Base-by-base conservation (phyloP, 768 basidiomycete species). In the Hygrocybe coccinea region DNA sequence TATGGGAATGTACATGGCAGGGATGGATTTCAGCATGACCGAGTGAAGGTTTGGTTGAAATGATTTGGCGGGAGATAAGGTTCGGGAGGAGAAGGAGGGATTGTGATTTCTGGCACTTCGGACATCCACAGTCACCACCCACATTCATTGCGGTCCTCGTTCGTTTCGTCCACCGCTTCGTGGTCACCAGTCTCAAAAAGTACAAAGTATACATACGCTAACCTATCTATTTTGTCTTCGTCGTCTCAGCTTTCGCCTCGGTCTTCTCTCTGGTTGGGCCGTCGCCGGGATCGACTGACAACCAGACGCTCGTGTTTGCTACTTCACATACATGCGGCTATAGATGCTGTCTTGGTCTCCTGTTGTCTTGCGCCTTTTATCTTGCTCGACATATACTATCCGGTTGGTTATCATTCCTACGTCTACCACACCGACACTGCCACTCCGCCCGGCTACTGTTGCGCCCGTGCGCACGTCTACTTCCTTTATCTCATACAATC, bases 1-100 rank as follows among this genome's bases (percentile, higher is more conserved):
- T 47, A 46, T 35, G 55, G 55, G 55, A 35, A 52, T 34, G 50
- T 56, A 47, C 45, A 59, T 45, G 29, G 3, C 29, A 14, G 39
- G 41, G 50, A 44, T 53, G 41, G 37, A 57, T 17, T 57, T 22
- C 36, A 43, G 1, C 14, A 34, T 39, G 56, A 15, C 44, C 17
- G 47, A 37, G 45, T 51, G 47, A 55, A 33, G 9, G 19, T 38
- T 21, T 10, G 35, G 14, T n/a, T 33, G 48, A 51, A n/a, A 41
- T 35, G 39, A 56, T 33, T 14, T 21, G 29, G 7, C 44, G 43
- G 52, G 25, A 22, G 29, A 25, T 39, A n/a, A 11, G 15, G 37
- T 15, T 8, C 19, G n/a, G 52, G 21, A 41, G 37, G 17, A 8
- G 29, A 29, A 41, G 25, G 29, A 22, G 14, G 47, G 47, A 17